A percentile compares a stretch with the other conserved stretches of the same genome.
These are phyloP conservation scores for Leonotis leonurus DNA, from an alignment of 257 asterid species.

Conservation along the genomic window DNA sequence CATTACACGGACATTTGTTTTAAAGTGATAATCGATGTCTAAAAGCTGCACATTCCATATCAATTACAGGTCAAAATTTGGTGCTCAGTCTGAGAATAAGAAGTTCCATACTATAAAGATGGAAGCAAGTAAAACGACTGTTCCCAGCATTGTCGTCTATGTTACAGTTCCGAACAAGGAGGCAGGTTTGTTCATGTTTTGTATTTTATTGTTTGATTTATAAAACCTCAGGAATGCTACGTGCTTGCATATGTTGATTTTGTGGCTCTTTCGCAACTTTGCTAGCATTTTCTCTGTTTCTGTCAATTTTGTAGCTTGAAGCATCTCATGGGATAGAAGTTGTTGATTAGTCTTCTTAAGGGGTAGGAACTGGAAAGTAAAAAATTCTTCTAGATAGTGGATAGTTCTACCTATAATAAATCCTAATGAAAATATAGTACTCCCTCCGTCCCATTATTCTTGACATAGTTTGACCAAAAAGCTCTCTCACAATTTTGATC, in stretches of 20 bases:
- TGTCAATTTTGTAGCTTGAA: no score
- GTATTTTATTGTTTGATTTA: background rate
- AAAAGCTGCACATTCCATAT: slow-evolving; percentile 5
- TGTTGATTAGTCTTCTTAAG: no score
- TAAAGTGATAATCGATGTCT: slow-evolving; percentile 9
- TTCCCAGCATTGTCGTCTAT: slow-evolving; percentile 89
- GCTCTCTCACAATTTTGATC: no score
- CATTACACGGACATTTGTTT: background rate
- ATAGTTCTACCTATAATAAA: no score
- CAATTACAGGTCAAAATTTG: slow-evolving; percentile 35
- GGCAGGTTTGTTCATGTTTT: slow-evolving; percentile 49
- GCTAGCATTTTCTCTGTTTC: background rate
- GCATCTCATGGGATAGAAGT: no score
- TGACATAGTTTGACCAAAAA: no score
- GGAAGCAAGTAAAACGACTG: slow-evolving; percentile 62
- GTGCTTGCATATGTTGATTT: background rate
- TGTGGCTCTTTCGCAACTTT: background rate
- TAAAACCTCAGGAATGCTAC: background rate
- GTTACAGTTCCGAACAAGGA: slow-evolving; percentile 94
- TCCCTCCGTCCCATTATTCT: no score
- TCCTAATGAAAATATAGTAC: no score
- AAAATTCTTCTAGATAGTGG: no score
- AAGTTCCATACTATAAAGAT: slow-evolving; percentile 48
- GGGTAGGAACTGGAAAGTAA: no score
- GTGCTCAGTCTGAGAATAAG: slow-evolving; percentile 26